Conservation (phyloP, 257 asterid species). For the Solanum ossicruentum region DNA sequence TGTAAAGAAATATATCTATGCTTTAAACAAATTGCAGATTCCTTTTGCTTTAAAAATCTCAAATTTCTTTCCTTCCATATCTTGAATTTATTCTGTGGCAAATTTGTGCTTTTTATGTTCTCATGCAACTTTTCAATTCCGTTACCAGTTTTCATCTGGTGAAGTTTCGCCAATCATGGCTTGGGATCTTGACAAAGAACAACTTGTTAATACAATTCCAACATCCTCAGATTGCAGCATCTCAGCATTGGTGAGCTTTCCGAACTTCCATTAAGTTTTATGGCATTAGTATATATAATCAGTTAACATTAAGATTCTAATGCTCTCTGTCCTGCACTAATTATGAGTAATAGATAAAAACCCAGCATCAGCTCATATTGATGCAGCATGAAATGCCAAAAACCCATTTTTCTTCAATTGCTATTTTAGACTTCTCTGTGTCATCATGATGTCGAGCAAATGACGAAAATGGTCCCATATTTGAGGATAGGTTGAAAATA, state of each 20-base stretch:
- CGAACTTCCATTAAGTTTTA: neutral
- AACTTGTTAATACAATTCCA: slow-evolving; percentile 66
- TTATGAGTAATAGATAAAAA: neutral
- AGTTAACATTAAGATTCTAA: neutral
- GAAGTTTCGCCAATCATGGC: slow-evolving; percentile 83
- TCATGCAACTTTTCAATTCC: slow-evolving; percentile 1
- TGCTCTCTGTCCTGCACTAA: neutral
- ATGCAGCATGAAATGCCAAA: neutral
- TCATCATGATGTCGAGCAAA: neutral
- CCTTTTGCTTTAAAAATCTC: neutral
- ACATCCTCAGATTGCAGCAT: slow-evolving; percentile 69
- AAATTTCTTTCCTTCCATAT: neutral
- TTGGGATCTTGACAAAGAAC: slow-evolving; percentile 99
- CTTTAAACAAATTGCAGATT: too few species aligned
- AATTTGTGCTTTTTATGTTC: neutral
- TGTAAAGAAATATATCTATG: too few species aligned
- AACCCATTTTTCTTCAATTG: neutral
- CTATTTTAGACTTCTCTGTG: neutral
- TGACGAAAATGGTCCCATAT: neutral
- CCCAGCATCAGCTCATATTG: neutral
- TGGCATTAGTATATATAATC: neutral
- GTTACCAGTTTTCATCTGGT: slow-evolving; percentile 65
- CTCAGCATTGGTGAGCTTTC: slow-evolving; percentile 74
- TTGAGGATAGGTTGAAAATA: neutral
- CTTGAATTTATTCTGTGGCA: neutral